Conservation (phyloP, 2,329 filamentous ascomycete genomes). For the Phaeosphaeriaceae sp. region DNA sequence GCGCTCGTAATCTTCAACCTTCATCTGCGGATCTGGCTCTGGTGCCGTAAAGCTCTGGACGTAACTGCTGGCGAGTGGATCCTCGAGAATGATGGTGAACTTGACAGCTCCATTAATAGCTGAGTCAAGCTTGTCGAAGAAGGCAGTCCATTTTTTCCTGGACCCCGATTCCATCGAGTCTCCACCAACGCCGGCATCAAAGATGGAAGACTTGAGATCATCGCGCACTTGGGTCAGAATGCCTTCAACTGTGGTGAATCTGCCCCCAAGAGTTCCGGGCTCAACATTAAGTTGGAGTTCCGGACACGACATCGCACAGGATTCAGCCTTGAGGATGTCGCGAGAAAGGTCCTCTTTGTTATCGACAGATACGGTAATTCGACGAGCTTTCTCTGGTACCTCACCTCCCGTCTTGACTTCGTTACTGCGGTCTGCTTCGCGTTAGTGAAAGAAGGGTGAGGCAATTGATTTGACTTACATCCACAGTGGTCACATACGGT, state of each 20-base stretch:
- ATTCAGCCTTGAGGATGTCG: conserved; percentile 96
- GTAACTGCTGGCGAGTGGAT: conserved; percentile 91
- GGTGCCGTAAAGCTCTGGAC: conserved; percentile 84
- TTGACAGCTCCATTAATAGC: conserved; percentile 81
- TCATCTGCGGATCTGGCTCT: conserved; percentile 84
- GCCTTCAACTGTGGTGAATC: conserved; percentile 96
- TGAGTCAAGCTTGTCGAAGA: conserved; percentile 77
- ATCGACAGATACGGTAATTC: conserved; percentile 78
- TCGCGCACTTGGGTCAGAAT: conserved; percentile 90
- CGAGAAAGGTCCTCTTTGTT: conserved; percentile 76
- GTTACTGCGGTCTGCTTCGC: conserved; percentile 74
- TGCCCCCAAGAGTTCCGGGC: conserved; percentile 90
- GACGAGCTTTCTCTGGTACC: conserved; percentile 83
- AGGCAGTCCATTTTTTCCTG: conserved; percentile 75
- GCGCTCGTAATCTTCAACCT: conserved; percentile 79
- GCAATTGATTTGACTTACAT: conserved; percentile 50
- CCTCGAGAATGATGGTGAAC: conserved; percentile 83
- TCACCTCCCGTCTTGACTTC: conserved; percentile 97
- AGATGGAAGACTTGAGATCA: conserved; percentile 87
- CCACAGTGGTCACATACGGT: conserved; percentile 92
- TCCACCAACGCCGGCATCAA: conserved; percentile 75
- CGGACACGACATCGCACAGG: conserved; percentile 82
- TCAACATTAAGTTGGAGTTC: conserved; percentile 88
- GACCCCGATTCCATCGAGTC: conserved; percentile 76
- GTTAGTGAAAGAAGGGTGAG: conserved; percentile 9